Conservation (phyloP, 1,284 basidiomycete genomes). For the Clitocybe nebularis region DNA sequence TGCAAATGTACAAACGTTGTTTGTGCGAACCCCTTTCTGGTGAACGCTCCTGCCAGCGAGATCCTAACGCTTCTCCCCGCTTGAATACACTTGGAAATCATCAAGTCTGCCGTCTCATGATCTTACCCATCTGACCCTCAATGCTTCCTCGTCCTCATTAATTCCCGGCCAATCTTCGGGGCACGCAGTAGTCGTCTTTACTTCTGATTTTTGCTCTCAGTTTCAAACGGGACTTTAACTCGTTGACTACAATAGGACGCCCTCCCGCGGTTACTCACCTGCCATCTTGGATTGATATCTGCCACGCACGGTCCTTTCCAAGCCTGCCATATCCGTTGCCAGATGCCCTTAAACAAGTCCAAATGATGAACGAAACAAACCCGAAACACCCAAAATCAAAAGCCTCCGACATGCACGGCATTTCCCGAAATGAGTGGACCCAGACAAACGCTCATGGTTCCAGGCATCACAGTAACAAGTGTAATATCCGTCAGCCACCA, state of each 20-base stretch:
- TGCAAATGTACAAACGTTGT: too few species aligned
- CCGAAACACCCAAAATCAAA: constrained; percentile 12
- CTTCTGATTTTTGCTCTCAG: background rate
- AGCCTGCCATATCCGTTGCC: background rate
- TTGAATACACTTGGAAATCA: constrained; percentile 1
- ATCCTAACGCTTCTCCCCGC: background rate
- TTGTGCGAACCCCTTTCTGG: background rate
- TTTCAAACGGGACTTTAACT: constrained; percentile 1
- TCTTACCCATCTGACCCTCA: constrained; percentile 16
- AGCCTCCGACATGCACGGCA: constrained; percentile 11
- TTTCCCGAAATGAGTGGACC: constrained; percentile 9
- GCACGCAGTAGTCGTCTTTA: background rate
- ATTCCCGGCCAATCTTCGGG: constrained; percentile 14
- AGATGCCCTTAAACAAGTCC: constrained; percentile 2
- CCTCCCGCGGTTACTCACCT: background rate
- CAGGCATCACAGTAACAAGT: too few species aligned
- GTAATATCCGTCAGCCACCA: too few species aligned
- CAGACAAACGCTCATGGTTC: background rate
- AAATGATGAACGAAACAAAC: constrained; percentile 3
- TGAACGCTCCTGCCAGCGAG: background rate
- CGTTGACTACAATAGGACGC: too few species aligned
- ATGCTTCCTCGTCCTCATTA: constrained; percentile 9
- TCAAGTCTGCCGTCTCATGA: constrained; percentile 4
- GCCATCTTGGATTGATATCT: background rate
- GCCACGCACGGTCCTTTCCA: constrained; percentile 11